phyloP scores from a whole-genome alignment of 2,329 filamentous ascomycete species.

The Pestalotiopsis sp. region DNA sequence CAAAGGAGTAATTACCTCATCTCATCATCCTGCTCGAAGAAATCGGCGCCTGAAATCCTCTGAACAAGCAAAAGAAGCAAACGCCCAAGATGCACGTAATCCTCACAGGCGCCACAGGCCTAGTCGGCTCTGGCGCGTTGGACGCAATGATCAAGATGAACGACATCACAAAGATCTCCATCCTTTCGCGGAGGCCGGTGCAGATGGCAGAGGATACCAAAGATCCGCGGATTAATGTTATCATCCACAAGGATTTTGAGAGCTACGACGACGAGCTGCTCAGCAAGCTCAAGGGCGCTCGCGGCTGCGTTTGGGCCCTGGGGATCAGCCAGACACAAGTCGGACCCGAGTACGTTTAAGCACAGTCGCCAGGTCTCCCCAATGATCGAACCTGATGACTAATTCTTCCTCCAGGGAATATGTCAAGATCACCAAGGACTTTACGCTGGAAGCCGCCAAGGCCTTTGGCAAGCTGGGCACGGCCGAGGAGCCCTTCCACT shows the following conservation, averaged over 20 bases:
- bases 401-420: conserved; percentile 47
- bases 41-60: neutral
- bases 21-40: neutral
- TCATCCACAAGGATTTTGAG: conserved; percentile 68
- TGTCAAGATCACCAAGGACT: conserved; percentile 67
- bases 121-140: conserved; percentile 63
- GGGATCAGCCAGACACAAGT: conserved; percentile 66
- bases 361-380: too few relatives aligned
- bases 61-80: neutral
- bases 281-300: conserved; percentile 60
- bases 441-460: conserved; percentile 62
- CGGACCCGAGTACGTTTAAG: conserved; percentile 49
- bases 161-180: conserved; percentile 64
- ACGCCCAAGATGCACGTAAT: conserved; percentile 59
- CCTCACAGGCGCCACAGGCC: conserved; percentile 68
- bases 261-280: conserved; percentile 61
- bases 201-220: conserved; percentile 58
- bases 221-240: conserved; percentile 64
- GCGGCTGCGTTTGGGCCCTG: conserved; percentile 74
- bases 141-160: conserved; percentile 61
- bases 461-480: conserved; percentile 47
- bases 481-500: conserved; percentile 59
- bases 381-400: too few relatives aligned
- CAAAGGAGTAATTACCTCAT: neutral
- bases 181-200: conserved; percentile 56